Conservation (phyloP, 805 yeast genomes). For the Yamadazyma phyllophila region DNA sequence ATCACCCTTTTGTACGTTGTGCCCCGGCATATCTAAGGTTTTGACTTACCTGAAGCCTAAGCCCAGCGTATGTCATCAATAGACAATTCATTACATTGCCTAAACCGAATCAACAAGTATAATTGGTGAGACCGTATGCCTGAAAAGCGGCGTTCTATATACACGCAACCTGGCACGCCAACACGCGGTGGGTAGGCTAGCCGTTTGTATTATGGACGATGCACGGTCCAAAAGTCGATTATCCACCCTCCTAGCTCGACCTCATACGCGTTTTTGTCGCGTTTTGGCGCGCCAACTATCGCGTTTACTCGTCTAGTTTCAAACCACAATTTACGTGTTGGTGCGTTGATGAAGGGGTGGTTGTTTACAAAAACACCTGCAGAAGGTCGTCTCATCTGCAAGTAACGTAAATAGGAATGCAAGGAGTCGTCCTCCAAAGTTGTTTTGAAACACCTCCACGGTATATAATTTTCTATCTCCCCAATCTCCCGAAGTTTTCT, state of each 20-base stretch:
- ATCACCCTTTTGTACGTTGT: conserved; percentile 1
- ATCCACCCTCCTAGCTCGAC: too few species aligned
- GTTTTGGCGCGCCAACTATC: background rate
- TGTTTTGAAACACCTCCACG: background rate
- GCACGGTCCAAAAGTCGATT: too few species aligned
- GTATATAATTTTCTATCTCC: conserved; percentile 1
- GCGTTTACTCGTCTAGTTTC: background rate
- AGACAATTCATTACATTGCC: too few species aligned
- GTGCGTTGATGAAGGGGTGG: conserved; percentile 1
- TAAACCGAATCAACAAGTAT: too few species aligned
- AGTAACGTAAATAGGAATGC: background rate
- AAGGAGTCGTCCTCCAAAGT: background rate
- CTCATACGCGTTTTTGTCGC: too few species aligned
- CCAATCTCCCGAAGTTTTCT: conserved; percentile 5
- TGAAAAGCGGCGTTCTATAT: too few species aligned
- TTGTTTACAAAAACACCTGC: conserved; percentile 4
- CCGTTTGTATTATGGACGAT: too few species aligned
- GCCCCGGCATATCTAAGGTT: conserved; percentile 4
- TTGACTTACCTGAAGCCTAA: too few species aligned
- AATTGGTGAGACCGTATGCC: too few species aligned
- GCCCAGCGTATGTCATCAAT: too few species aligned
- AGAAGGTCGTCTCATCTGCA: background rate
- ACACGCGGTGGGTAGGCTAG: too few species aligned
- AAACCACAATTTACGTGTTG: conserved; percentile 3
- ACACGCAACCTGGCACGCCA: too few species aligned